Evolutionary conservation across 2,329 filamentous ascomycete genomes (phyloP).

Genomic region (Neofusicoccum kwambonambiense): DNA sequence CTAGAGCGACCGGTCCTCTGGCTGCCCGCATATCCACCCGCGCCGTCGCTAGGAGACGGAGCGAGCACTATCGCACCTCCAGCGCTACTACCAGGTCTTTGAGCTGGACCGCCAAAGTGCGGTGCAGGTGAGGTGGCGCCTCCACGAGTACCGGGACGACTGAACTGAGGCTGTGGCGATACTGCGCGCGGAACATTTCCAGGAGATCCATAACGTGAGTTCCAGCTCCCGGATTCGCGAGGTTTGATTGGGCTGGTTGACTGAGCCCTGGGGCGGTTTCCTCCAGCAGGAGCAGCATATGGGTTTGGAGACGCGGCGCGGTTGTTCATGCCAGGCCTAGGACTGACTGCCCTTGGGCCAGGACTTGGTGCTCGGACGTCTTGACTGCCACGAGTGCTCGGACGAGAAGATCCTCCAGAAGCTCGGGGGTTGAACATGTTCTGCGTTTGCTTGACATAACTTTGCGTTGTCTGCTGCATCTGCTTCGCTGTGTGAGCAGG

Average conservation of each 20-base stretch:
- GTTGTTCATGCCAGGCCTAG: conserved; percentile 66
- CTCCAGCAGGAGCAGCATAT: conserved; percentile 45
- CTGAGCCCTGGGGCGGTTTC: conserved; percentile 28
- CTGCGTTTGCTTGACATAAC: conserved; percentile 79
- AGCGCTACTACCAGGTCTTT: conserved; percentile 48
- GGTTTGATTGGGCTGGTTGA: conserved; percentile 44
- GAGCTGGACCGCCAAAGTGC: conserved; percentile 27
- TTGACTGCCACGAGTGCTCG: conserved; percentile 35
- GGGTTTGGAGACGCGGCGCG: conserved; percentile 64
- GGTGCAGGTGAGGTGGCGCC: conserved; percentile 14
- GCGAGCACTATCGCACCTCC: conserved; percentile 47
- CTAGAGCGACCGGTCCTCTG: conserved; percentile 33
- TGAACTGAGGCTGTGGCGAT: conserved; percentile 55
- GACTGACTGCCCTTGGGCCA: conserved; percentile 17
- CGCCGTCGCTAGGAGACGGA: conserved; percentile 29
- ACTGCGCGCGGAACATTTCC: conserved; percentile 42
- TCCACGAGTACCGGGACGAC: conserved; percentile 32
- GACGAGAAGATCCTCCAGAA: conserved; percentile 23
- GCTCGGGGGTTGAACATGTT: conserved; percentile 63
- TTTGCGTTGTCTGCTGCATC: conserved; percentile 93
- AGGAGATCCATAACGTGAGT: conserved; percentile 38
- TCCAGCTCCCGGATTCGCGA: conserved; percentile 28
- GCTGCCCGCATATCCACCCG: conserved; percentile 39
- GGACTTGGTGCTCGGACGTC: conserved; percentile 41
- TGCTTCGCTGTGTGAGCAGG: conserved; percentile 89